These are phyloP conservation scores for Hypoxylon subgilvum DNA, from an alignment of 495 filamentous ascomycete genomes.

Conservation along the genomic window DNA sequence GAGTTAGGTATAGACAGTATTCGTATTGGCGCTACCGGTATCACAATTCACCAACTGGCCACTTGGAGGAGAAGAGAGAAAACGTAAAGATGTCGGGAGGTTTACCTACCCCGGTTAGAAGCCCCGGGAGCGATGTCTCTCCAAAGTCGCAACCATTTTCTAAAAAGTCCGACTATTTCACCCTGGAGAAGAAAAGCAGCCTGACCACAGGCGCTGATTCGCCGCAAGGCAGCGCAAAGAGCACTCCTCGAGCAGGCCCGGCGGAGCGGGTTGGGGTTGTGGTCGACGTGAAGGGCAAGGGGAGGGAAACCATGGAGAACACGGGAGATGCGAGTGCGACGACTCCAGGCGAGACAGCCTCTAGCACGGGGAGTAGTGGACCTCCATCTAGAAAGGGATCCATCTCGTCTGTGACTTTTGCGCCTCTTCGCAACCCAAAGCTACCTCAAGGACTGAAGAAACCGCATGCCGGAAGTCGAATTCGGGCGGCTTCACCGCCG, in stretches of 20 bases:
- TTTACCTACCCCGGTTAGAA: slow-evolving; percentile 38
- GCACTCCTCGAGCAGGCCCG: slow-evolving; percentile 20
- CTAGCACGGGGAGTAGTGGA: slow-evolving; percentile 44
- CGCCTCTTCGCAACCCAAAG: slow-evolving; percentile 47
- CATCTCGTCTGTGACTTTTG: slow-evolving; percentile 50
- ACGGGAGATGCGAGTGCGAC: slow-evolving; percentile 41
- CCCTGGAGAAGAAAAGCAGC: slow-evolving; percentile 33
- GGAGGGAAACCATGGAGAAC: slow-evolving; percentile 33
- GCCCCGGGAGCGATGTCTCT: slow-evolving; percentile 49
- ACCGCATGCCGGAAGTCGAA: slow-evolving; percentile 49
- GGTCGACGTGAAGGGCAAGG: slow-evolving; percentile 29
- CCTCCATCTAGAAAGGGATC: slow-evolving; percentile 52
- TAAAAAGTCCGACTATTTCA: slow-evolving; percentile 49
- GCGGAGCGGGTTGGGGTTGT: slow-evolving; percentile 4
- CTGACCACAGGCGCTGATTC: slow-evolving; percentile 5
- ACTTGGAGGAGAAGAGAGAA: slow-evolving; percentile 16
- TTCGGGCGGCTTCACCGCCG: slow-evolving; percentile 54
- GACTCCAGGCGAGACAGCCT: slow-evolving; percentile 42
- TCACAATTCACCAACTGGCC: too few species aligned
- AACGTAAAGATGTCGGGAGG: slow-evolving; percentile 38
- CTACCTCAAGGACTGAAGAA: slow-evolving; percentile 54
- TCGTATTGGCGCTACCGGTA: slow-evolving; percentile 21
- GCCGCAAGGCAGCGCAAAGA: slow-evolving; percentile 22
- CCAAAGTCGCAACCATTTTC: slow-evolving; percentile 43
- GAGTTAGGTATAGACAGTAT: slow-evolving; percentile 47